Base-by-base conservation (phyloP, 2,329 filamentous ascomycete genomes). In the Escovopsis weberi region DNA sequence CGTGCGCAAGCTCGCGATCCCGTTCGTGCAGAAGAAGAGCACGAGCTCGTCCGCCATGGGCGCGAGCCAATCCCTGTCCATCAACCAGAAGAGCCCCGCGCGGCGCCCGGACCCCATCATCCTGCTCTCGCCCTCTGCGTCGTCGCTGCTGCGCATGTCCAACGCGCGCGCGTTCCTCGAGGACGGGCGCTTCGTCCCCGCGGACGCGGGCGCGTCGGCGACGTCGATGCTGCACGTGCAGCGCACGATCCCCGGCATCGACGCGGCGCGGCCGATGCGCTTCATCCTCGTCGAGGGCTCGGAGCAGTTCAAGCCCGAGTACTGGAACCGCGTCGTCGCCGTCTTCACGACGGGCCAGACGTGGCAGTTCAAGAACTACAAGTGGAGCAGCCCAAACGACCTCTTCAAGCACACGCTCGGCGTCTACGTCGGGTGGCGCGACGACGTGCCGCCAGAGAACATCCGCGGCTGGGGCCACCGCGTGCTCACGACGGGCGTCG, bases 321-420 rank as follows among this genome's bases (percentile, higher is more conserved):
- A 96, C 68, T 98, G 91, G 91, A 81, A 81, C 55, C 80, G 88
- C 41, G 83, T 98, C 6, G 91, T 95, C 2, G 91, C 85, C 11
- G 88, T 98, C 44, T 96, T 98, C 65, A 98, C 91, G 0, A 98
- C 91, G 0, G 91, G 91, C 32, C 91, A 98, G 66, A 80, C 82
- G 9, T 98, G 91, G 91, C 91, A 98, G 64, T 98, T 98, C 67
- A 94, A 95, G 66, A 84, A 79, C 51, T 98, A 98, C 74, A 94
- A 94, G 63, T 98, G 91, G 86, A 81, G 81, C 51, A 81, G 82
- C 43, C 85, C 91, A 0, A 74, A 79, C 12, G 91, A 96, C 56
- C 70, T 98, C 40, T 98, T 98, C 67, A 78, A 79, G 51, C 85
- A 95, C 56, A 84, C 86, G 2, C 70, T 86, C 12, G 91, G 91